phyloP scores from a whole-genome alignment of 768 basidiomycete species.

The Hypholoma fasciculare region DNA sequence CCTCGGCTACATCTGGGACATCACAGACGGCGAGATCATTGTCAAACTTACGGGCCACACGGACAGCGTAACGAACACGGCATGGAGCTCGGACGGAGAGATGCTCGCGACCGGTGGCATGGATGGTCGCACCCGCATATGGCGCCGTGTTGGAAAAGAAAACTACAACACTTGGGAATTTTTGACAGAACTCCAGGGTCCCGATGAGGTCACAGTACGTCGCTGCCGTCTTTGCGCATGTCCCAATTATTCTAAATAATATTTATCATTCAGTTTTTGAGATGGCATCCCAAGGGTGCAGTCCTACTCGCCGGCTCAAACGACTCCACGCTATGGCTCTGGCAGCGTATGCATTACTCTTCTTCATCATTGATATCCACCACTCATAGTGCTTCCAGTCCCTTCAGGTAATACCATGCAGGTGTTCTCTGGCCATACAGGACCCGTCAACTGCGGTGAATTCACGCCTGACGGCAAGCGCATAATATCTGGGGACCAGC shows the following conservation, averaged over 20 bases:
- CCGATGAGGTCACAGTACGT: slow-evolving; percentile 92
- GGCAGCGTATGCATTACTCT: slow-evolving; percentile 71
- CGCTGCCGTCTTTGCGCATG: slow-evolving; percentile 7
- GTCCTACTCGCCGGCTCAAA: slow-evolving; percentile 91
- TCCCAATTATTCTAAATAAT: not conserved
- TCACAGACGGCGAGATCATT: slow-evolving; percentile 76
- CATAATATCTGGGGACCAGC: slow-evolving; percentile 83
- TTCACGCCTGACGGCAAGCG: slow-evolving; percentile 95
- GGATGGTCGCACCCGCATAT: slow-evolving; percentile 93
- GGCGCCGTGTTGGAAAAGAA: slow-evolving; percentile 81
- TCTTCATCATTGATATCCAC: not conserved
- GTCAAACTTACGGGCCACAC: slow-evolving; percentile 89
- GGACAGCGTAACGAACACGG: slow-evolving; percentile 81
- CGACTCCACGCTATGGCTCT: slow-evolving; percentile 94
- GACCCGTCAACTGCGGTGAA: slow-evolving; percentile 80
- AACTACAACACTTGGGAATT: slow-evolving; percentile 90
- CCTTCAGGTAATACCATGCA: slow-evolving; percentile 95
- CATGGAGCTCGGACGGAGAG: slow-evolving; percentile 88
- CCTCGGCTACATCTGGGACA: slow-evolving; percentile 90
- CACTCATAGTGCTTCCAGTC: slow-evolving; percentile 47
- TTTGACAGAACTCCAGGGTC: slow-evolving; percentile 87
- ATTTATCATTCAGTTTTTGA: slow-evolving; percentile 72
- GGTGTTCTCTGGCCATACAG: slow-evolving; percentile 90
- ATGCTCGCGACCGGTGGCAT: slow-evolving; percentile 96
- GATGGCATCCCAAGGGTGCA: slow-evolving; percentile 94